Conservation (phyloP, 495 filamentous ascomycete genomes). For the Penicillium nucicola region DNA sequence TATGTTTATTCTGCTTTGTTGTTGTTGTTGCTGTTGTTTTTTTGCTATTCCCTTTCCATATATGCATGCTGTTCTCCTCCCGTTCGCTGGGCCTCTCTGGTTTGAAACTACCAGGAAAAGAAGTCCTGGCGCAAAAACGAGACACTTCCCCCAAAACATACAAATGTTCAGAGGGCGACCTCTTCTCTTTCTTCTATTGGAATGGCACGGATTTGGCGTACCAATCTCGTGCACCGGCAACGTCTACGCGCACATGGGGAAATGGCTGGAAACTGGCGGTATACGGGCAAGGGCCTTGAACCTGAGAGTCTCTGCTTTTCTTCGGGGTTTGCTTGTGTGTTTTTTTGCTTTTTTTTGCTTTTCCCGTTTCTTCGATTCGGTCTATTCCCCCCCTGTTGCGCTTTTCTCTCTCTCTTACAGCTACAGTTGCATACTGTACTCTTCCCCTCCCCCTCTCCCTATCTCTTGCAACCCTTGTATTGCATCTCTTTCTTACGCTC, state of each 20-base stretch:
- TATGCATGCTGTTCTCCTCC: not conserved
- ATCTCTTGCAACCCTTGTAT: conserved; percentile 9
- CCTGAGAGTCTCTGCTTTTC: conserved; percentile 6
- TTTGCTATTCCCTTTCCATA: not conserved
- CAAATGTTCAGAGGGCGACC: conserved; percentile 27
- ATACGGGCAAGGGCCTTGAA: conserved; percentile 1
- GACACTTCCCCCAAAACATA: conserved; percentile 18
- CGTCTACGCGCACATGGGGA: conserved; percentile 10
- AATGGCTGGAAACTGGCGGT: conserved; percentile 2
- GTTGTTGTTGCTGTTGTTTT: too few relatives aligned
- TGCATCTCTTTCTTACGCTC: conserved; percentile 8
- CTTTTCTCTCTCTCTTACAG: not conserved
- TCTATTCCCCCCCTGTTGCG: not conserved
- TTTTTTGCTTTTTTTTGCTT: conserved; percentile 1
- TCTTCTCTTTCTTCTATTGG: conserved; percentile 17
- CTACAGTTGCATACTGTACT: not conserved
- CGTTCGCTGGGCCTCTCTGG: not conserved
- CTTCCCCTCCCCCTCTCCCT: not conserved
- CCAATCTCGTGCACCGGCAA: not conserved
- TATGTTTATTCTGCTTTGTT: too few relatives aligned
- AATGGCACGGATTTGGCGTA: conserved; percentile 15
- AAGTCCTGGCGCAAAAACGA: conserved; percentile 10
- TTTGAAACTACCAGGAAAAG: not conserved
- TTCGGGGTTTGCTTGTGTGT: conserved; percentile 5
- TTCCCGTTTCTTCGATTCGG: not conserved